phyloP scores from a whole-genome alignment of 2,329 filamentous ascomycete species.

The Allantophomopsis cytisporea region DNA sequence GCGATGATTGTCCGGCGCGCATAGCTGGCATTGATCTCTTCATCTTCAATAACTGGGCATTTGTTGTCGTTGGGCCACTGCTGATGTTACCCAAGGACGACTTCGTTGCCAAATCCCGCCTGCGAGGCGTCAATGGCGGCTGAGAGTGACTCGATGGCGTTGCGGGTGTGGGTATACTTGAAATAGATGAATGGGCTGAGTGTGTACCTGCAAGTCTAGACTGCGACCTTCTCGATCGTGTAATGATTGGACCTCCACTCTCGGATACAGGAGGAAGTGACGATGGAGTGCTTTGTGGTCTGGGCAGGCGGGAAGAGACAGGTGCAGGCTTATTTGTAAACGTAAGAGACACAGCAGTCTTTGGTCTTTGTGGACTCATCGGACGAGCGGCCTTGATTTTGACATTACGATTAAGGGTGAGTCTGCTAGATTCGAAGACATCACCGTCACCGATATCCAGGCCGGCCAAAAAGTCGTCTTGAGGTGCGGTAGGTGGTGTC shows the following conservation, averaged over 20 bases:
- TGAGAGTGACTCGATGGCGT: slow-evolving; percentile 38
- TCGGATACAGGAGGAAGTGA: slow-evolving; percentile 90
- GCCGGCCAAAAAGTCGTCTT: slow-evolving; percentile 72
- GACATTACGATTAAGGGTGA: slow-evolving; percentile 82
- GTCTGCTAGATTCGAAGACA: slow-evolving; percentile 66
- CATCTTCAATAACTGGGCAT: slow-evolving; percentile 47
- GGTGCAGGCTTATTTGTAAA: slow-evolving; percentile 67
- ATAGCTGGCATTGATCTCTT: slow-evolving; percentile 53
- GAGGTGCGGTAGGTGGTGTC: slow-evolving; percentile 10
- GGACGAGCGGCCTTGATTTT: slow-evolving; percentile 65
- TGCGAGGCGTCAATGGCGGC: slow-evolving; percentile 44
- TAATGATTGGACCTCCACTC: slow-evolving; percentile 59
- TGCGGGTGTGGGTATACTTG: slow-evolving; percentile 47
- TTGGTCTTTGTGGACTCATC: slow-evolving; percentile 56
- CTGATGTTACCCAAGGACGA: slow-evolving; percentile 38
- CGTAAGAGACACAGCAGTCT: slow-evolving; percentile 72
- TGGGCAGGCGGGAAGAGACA: slow-evolving; percentile 59
- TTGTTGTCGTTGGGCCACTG: slow-evolving; percentile 50
- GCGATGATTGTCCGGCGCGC: slow-evolving; percentile 27
- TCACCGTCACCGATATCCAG: slow-evolving; percentile 80
- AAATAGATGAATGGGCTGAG: slow-evolving; percentile 53
- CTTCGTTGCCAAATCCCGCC: slow-evolving; percentile 43
- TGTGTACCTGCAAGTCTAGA: slow-evolving; percentile 53
- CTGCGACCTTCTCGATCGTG: slow-evolving; percentile 44
- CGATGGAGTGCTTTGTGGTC: slow-evolving; percentile 53